phyloP scores from a whole-genome alignment of 257 asterid species.

The Fraxinus pennsylvanica region DNA sequence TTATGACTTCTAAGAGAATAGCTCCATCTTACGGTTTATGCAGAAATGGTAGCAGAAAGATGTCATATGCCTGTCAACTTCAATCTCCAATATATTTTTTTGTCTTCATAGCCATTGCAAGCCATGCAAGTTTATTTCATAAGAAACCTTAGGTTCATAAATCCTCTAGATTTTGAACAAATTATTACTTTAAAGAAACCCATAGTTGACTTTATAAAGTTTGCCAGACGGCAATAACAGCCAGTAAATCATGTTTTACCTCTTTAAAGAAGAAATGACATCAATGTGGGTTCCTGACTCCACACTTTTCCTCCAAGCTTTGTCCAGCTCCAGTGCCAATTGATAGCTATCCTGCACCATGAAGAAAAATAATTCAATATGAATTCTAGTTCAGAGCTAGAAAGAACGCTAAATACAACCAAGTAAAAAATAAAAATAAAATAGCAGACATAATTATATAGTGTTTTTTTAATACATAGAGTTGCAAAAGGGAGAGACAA shows the following conservation, averaged over 20 bases:
- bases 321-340: conserved; percentile 82
- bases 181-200: neutral
- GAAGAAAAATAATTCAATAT: conserved; percentile 11
- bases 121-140: neutral
- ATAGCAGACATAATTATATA: neutral
- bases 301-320: conserved; percentile 51
- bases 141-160: neutral
- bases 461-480: neutral
- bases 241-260: conserved; percentile 35
- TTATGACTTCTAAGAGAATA: no score
- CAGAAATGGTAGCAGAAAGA: no score
- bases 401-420: neutral
- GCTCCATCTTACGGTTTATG: no score
- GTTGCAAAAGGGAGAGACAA: neutral
- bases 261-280: conserved; percentile 57
- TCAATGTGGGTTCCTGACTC: conserved; percentile 57
- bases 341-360: conserved; percentile 78
- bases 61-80: neutral
- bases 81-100: neutral
- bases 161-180: neutral
- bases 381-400: conserved; percentile 11
- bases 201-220: neutral
- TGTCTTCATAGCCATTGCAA: neutral
- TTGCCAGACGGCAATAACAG: neutral
- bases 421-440: no score